Conservation (phyloP, 768 basidiomycete species). For the Suillus occidentalis region DNA sequence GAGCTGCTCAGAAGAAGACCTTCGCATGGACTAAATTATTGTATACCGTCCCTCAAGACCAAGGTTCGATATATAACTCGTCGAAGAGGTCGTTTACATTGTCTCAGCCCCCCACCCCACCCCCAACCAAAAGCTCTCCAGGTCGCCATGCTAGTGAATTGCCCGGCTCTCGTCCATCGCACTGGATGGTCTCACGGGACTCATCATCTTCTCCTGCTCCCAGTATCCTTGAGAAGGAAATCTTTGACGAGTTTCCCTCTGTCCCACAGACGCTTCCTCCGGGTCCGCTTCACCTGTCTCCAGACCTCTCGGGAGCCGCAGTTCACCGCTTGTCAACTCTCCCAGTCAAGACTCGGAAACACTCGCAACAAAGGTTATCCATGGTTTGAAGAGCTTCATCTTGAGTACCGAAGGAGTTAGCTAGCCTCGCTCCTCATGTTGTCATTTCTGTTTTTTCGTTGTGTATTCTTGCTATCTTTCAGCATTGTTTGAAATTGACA, state of each 20-base stretch:
- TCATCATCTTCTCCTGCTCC: slow-evolving; percentile 42
- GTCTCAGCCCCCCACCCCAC: slow-evolving; percentile 21
- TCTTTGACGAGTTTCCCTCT: slow-evolving; percentile 73
- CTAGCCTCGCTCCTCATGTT: neutral
- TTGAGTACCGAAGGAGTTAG: slow-evolving; percentile 2
- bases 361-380: slow-evolving; percentile 22
- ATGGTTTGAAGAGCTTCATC: slow-evolving; percentile 17
- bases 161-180: slow-evolving; percentile 34
- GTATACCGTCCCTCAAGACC: slow-evolving; percentile 19
- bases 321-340: slow-evolving; percentile 26
- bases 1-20: neutral
- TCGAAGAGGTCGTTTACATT: slow-evolving; percentile 26
- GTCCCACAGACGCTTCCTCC: slow-evolving; percentile 55
- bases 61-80: slow-evolving; percentile 27
- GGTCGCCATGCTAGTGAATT: slow-evolving; percentile 12
- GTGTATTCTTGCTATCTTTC: slow-evolving; percentile 1
- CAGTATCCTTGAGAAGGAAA: slow-evolving; percentile 50
- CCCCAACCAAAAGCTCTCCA: slow-evolving; percentile 15
- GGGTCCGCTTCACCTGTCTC: slow-evolving; percentile 19
- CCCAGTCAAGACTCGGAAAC: slow-evolving; percentile 28
- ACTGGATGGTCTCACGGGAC: slow-evolving; percentile 49
- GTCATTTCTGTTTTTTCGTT: neutral
- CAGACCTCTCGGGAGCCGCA: slow-evolving; percentile 13
- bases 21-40: neutral
- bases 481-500: neutral